Evolutionary conservation across 371 early-diverging fungal species (phyloP).

Genomic region (Rhizopus delemar): DNA sequence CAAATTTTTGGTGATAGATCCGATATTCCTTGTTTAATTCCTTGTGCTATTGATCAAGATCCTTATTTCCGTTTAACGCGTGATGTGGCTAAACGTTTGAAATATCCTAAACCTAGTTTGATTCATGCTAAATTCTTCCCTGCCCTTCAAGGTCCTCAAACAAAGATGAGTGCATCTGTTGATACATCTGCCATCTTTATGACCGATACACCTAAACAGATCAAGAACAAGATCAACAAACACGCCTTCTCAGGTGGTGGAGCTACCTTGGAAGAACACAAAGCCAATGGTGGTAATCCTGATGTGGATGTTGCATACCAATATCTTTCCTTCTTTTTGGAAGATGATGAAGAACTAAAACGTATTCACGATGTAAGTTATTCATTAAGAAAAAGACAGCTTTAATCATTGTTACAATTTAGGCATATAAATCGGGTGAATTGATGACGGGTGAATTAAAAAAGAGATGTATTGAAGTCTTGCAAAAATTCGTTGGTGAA

Average conservation of each 20-base stretch:
- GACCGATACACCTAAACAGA: constrained; percentile 90
- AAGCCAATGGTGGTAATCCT: constrained; percentile 90
- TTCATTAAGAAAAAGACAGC: neutral
- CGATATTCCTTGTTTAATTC: constrained; percentile 96
- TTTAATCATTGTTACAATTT: constrained; percentile 2
- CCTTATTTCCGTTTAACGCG: constrained; percentile 99
- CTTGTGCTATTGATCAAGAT: constrained; percentile 99
- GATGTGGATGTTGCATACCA: constrained; percentile 98
- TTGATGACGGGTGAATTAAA: constrained; percentile 95
- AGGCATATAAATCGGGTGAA: constrained; percentile 85
- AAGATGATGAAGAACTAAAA: constrained; percentile 93
- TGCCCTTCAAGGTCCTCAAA: constrained; percentile 93
- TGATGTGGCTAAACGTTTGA: constrained; percentile 93
- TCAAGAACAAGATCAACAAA: constrained; percentile 96
- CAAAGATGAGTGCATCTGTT: constrained; percentile 98
- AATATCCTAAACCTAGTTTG: constrained; percentile 96
- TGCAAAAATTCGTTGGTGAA: constrained; percentile 82
- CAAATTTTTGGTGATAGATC: constrained; percentile 90
- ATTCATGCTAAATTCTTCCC: constrained; percentile 98
- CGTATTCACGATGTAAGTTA: constrained; percentile 60
- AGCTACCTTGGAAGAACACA: constrained; percentile 92
- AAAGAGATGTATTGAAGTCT: constrained; percentile 86
- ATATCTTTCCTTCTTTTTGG: constrained; percentile 96
- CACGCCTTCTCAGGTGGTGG: constrained; percentile 98
- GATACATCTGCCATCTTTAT: constrained; percentile 94